phyloP scores from a whole-genome alignment of 192 early-diverging fungal species.

The Podochytrium sp. region DNA sequence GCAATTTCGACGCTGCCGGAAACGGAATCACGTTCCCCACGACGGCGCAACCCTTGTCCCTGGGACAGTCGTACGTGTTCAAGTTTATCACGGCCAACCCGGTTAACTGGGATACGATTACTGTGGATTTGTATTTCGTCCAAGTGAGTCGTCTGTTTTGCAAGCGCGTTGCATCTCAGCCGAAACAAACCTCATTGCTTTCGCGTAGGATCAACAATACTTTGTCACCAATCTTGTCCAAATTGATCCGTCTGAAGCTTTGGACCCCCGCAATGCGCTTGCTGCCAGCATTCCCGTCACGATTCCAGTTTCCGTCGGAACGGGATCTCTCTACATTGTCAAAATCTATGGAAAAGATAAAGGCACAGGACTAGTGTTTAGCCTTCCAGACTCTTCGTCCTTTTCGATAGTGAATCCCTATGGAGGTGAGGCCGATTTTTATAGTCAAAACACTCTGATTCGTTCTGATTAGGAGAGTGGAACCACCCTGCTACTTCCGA shows the following conservation, averaged over 20 bases:
- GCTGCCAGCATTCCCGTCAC: constrained; percentile 18
- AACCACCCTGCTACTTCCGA: constrained; percentile 3
- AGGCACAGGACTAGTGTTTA: not conserved
- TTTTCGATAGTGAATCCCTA: constrained; percentile 19
- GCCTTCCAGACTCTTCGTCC: not conserved
- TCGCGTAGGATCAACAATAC: not conserved
- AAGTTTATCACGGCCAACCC: constrained; percentile 1
- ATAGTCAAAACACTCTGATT: not conserved
- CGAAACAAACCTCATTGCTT: no score
- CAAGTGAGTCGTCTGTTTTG: not conserved
- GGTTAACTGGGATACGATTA: constrained; percentile 15
- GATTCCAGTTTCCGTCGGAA: constrained; percentile 6
- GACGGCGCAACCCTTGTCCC: not conserved
- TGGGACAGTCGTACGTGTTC: constrained; percentile 25
- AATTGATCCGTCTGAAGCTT: constrained; percentile 22
- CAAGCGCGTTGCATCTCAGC: not conserved
- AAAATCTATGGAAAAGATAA: constrained; percentile 6
- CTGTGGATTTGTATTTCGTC: constrained; percentile 8
- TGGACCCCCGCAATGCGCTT: constrained; percentile 6
- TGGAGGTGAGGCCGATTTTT: not conserved
- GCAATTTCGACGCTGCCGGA: constrained; percentile 4
- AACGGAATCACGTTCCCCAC: constrained; percentile 21
- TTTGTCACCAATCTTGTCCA: constrained; percentile 14
- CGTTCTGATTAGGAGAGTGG: not conserved
- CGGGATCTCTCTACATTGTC: constrained; percentile 5